A percentile compares a stretch with the other conserved stretches of the same genome.
Evolutionary conservation across 495 filamentous ascomycete genomes (phyloP).

Genomic region (Neurospora sp.): DNA sequence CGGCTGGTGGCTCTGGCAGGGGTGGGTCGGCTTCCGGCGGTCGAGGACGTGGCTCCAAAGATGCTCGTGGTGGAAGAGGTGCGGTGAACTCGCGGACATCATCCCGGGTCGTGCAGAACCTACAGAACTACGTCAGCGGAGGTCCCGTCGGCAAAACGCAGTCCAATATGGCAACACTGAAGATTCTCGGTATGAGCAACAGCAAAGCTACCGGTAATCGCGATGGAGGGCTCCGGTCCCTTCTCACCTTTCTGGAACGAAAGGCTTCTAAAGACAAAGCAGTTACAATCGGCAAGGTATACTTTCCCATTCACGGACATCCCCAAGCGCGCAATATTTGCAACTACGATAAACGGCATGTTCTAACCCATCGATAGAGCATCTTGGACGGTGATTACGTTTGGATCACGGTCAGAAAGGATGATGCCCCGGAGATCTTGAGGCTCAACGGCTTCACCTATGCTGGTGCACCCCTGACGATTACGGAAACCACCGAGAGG

Average conservation of each 20-base stretch:
- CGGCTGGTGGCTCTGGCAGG: constrained; percentile 25
- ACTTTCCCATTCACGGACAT: constrained; percentile 25
- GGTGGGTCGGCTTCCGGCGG: constrained; percentile 7
- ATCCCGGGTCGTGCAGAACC: constrained; percentile 13
- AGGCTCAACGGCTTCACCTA: constrained; percentile 55
- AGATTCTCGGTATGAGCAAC: constrained; percentile 59
- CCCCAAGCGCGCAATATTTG: constrained; percentile 6
- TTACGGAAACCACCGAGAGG: constrained; percentile 30
- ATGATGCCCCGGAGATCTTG: constrained; percentile 49
- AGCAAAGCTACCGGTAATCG: constrained; percentile 63
- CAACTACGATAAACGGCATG: constrained; percentile 31
- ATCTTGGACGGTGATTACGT: constrained; percentile 58
- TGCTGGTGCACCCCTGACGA: constrained; percentile 49
- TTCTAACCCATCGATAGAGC: constrained; percentile 65
- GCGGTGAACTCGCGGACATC: constrained; percentile 7
- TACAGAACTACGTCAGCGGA: constrained; percentile 5
- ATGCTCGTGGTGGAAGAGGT: constrained; percentile 1
- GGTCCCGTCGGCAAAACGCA: constrained; percentile 8
- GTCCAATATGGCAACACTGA: constrained; percentile 32
- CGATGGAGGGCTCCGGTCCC: constrained; percentile 60
- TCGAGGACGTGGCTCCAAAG: constrained; percentile 16
- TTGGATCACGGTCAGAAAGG: constrained; percentile 54
- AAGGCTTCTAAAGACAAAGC: constrained; percentile 53
- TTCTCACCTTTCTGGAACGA: constrained; percentile 73
- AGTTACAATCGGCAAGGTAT: constrained; percentile 78